Conservation (phyloP, 148 eudicot genomes). For the Vaccinium vitisidaea region DNA sequence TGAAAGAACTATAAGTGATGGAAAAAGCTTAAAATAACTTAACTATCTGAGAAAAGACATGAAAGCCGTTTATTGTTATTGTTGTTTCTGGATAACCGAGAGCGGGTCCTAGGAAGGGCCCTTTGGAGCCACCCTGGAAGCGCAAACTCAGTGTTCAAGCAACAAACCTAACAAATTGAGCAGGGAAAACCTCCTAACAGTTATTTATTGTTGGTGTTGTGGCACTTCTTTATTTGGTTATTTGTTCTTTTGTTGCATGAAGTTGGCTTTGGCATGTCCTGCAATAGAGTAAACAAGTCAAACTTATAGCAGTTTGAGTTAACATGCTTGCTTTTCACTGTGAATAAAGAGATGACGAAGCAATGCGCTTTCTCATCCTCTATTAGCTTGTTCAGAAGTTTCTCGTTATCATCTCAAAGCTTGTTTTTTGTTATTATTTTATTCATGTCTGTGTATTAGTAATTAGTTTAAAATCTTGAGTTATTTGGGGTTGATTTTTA, state of each 20-base stretch:
- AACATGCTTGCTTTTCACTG: background rate
- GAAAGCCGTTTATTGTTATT: background rate
- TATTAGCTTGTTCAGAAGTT: background rate
- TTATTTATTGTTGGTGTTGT: background rate
- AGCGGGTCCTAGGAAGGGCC: too few relatives aligned
- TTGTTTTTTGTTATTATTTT: background rate
- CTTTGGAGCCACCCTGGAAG: too few relatives aligned
- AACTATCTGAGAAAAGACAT: background rate
- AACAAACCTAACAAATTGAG: too few relatives aligned
- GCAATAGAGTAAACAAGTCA: background rate
- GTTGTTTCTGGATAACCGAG: background rate
- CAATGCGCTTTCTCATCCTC: background rate
- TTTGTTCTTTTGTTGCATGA: background rate
- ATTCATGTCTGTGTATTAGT: background rate
- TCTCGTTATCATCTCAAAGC: background rate
- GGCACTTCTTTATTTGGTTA: background rate
- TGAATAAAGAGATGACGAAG: background rate
- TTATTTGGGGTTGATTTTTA: background rate
- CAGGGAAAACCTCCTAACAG: too few relatives aligned
- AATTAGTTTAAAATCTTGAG: background rate
- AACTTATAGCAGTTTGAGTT: background rate
- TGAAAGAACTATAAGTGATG: background rate
- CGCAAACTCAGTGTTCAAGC: too few relatives aligned
- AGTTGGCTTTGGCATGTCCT: slow-evolving; percentile 1
- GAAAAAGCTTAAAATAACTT: background rate